These are phyloP conservation scores for Arachis stenosperma DNA, from an alignment of 306 rosid species.

Conservation along the genomic window DNA sequence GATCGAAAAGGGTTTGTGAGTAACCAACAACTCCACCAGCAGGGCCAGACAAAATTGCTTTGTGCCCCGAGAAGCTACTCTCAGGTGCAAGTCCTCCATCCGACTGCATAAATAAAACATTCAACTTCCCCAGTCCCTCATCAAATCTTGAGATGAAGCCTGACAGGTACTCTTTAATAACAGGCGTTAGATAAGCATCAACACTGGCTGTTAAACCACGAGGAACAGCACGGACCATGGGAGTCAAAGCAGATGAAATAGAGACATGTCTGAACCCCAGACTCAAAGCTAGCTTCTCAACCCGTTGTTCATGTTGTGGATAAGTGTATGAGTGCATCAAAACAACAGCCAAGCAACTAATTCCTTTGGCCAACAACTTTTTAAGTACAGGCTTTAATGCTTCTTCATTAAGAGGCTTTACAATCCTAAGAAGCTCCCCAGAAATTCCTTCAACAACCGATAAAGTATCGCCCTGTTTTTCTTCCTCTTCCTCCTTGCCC, in stretches of 20 bases:
- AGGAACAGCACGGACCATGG: conserved; percentile 97
- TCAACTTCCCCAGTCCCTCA: conserved; percentile 68
- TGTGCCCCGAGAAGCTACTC: conserved; percentile 89
- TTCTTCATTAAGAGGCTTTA: conserved; percentile 71
- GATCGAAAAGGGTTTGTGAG: conserved; percentile 84
- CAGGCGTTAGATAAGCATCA: conserved; percentile 97
- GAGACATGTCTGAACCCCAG: conserved; percentile 93
- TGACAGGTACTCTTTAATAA: conserved; percentile 87
- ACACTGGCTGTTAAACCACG: conserved; percentile 96
- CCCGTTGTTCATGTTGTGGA: conserved; percentile 76
- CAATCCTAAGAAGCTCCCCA: conserved; percentile 80
- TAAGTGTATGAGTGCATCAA: conserved; percentile 91
- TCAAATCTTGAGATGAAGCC: conserved; percentile 91
- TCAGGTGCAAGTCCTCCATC: conserved; percentile 99
- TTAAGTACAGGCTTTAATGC: conserved; percentile 61
- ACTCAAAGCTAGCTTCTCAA: conserved; percentile 65
- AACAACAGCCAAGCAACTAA: conserved; percentile 83
- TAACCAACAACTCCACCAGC: conserved; percentile 99
- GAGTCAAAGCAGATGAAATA: conserved; percentile 87
- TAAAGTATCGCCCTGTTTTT: conserved; percentile 40
- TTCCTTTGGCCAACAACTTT: conserved; percentile 67
- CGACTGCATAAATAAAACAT: conserved; percentile 96
- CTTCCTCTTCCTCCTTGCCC: conserved; percentile 44
- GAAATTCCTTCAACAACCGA: conserved; percentile 70
- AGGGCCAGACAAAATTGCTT: conserved; percentile 95